Base-by-base conservation (phyloP, 495 filamentous ascomycete genomes). In the Neurospora pannonica region DNA sequence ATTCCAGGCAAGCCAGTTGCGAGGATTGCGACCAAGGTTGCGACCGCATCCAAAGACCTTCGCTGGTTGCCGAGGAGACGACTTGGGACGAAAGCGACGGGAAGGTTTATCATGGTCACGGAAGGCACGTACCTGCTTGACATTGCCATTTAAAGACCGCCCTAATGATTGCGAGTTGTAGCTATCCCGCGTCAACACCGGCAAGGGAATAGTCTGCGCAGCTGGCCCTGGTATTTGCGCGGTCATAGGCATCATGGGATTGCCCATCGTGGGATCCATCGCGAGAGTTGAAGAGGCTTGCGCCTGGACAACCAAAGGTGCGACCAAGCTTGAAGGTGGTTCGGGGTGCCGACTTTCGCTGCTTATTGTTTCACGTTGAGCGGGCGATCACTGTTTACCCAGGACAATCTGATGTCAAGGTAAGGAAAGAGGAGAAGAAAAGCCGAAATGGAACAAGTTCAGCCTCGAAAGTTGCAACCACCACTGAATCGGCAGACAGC, bases 101-200 rank as follows among this genome's bases (percentile, higher is more conserved):
- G 54, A 73, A 75, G 74, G 74, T 72, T 76, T 46, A 74, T 36
- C 2, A 7, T 34, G 4, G 73, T 31, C 11, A 60, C 6, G 54
- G 71, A 40, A 62, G 74, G 54, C 28, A 82, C 84, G 72, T 78
- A 87, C 85, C 82, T 86, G 80, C 75, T 87, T 87, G 37, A 87
- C 80, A 71, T 77, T 81, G 71, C 80, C 77, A 74, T 86, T 84
- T 38, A 86, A 73, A 38, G 80, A 76, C 24, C 81, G 81, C 43
- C 85, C 84, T 38, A 86, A 76, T n/a, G 84, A 84, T 72, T 82
- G 83, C 72, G 81, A 60, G 75, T 85, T 84, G 75, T 77, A 84
- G 28, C 77, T 76, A 74, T 85, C 83, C 71, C 84, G 81, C n/a
- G 72, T 75, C 10, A 62, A 34, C 11, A 71, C 48, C 4, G 77